Evolutionary conservation across 176 grass and related monocot genomes (phyloP).

Genomic region (Alloteropsis semialata): DNA sequence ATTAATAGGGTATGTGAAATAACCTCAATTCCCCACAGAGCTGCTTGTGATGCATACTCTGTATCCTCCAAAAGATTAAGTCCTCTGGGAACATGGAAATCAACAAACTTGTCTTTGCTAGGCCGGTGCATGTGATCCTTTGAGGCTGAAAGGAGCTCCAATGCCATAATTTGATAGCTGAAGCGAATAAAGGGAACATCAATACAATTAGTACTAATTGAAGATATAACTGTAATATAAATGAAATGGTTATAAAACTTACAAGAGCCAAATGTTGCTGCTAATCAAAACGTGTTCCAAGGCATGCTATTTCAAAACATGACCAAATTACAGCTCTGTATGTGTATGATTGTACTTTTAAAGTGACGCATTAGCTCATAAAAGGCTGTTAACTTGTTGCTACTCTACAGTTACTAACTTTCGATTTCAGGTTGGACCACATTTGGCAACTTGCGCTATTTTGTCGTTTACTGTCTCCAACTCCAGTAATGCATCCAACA

Average conservation of each 20-base stretch:
- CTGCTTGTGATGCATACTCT: constrained; percentile 85
- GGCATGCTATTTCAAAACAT: neutral
- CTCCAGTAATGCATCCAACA: neutral
- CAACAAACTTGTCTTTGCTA: constrained; percentile 50
- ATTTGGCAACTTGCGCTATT: constrained; percentile 17
- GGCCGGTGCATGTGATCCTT: constrained; percentile 35
- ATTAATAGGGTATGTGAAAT: constrained; percentile 22
- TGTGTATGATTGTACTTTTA: neutral
- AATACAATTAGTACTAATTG: neutral
- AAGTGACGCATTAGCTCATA: neutral
- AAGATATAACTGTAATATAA: constrained; percentile 5
- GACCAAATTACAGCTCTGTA: neutral
- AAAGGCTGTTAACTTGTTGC: neutral
- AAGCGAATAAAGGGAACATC: constrained; percentile 11
- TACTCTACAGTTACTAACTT: constrained; percentile 18
- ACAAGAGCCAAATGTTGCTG: neutral
- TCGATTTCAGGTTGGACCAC: neutral
- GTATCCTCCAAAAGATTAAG: constrained; percentile 80
- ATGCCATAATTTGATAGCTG: constrained; percentile 84
- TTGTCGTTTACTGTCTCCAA: neutral
- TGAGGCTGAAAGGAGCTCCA: constrained; percentile 64
- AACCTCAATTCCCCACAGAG: constrained; percentile 97
- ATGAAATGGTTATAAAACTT: neutral
- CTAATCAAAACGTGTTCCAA: neutral
- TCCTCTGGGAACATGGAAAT: constrained; percentile 82